Evolutionary conservation across 306 rosid species (phyloP).

Genomic region (Leucaena leucocephala): DNA sequence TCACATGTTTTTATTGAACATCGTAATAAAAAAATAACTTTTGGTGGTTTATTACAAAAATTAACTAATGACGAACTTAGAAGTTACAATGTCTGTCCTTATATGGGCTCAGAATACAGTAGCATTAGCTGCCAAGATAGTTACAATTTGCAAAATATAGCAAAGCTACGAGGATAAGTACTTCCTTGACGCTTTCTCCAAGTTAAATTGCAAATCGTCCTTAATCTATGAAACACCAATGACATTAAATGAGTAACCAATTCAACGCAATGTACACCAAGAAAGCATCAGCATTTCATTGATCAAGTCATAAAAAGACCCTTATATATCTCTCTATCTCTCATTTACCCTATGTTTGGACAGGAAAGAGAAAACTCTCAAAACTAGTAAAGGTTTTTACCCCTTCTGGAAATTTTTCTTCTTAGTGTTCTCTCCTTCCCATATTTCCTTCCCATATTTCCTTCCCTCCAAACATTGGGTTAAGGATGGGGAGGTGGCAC

Average conservation of each 20-base stretch:
- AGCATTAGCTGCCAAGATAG: neutral
- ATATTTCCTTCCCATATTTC: too few relatives aligned
- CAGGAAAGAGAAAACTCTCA: too few relatives aligned
- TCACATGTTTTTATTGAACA: neutral
- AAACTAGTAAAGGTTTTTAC: too few relatives aligned
- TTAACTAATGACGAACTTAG: neutral
- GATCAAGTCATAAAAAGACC: neutral
- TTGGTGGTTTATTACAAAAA: neutral
- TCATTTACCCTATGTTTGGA: too few relatives aligned
- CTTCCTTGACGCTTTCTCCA: neutral
- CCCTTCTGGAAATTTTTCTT: too few relatives aligned
- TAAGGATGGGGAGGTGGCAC: neutral
- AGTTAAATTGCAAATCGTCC: neutral
- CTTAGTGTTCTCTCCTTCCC: too few relatives aligned
- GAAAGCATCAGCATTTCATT: conserved; percentile 2
- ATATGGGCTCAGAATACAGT: neutral
- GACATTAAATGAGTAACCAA: neutral
- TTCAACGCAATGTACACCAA: neutral
- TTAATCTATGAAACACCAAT: neutral
- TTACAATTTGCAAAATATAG: neutral
- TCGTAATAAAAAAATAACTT: neutral
- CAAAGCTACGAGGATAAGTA: neutral
- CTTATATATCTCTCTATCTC: neutral
- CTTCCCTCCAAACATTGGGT: too few relatives aligned
- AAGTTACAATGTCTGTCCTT: neutral